Conservation (phyloP, 768 basidiomycete species). For the Mycena leptocephala region DNA sequence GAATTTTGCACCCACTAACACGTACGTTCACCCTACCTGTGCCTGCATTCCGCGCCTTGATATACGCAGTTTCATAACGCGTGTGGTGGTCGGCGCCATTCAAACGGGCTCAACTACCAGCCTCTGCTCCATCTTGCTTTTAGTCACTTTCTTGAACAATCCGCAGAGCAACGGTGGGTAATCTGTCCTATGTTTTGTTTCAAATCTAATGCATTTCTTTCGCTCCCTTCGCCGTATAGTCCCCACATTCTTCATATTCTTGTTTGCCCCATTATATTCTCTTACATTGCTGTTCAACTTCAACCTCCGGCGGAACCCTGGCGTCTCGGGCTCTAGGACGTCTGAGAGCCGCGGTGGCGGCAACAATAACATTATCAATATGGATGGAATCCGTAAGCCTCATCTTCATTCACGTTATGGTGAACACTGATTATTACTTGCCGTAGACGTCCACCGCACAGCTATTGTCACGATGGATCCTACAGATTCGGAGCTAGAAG, state of each 20-base stretch:
- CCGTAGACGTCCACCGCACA: neutral
- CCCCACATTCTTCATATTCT: conserved; percentile 16
- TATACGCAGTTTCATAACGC: neutral
- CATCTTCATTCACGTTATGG: neutral
- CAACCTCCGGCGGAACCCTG: neutral
- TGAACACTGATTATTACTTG: neutral
- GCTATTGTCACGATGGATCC: conserved; percentile 6
- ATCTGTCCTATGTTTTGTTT: neutral
- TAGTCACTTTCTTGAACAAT: neutral
- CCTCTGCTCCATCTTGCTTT: neutral
- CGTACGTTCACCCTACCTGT: neutral
- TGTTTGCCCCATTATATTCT: neutral
- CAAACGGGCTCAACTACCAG: neutral
- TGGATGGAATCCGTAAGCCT: conserved; percentile 8
- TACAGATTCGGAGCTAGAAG: neutral
- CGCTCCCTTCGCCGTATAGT: neutral
- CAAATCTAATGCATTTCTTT: neutral
- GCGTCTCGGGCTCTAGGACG: neutral
- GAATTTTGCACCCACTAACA: neutral
- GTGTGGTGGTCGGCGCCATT: neutral
- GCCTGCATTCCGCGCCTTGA: neutral
- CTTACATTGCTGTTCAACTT: conserved; percentile 13
- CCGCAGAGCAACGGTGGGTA: conserved; percentile 1
- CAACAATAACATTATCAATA: neutral
- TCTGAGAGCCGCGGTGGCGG: neutral